Evolutionary conservation across 768 basidiomycete genomes (phyloP).

Genomic region (Termitomyces sp.): DNA sequence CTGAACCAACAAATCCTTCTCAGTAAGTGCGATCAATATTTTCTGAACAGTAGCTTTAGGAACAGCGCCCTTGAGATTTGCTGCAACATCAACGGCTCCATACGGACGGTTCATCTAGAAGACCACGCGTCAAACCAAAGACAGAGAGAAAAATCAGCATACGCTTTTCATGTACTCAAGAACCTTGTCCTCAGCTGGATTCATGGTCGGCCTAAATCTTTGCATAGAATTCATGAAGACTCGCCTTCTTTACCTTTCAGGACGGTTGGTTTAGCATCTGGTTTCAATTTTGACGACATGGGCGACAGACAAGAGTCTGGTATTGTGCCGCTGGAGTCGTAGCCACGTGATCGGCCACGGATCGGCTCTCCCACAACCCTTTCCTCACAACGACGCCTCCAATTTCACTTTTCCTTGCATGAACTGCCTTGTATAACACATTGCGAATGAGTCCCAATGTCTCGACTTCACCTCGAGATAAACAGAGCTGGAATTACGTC

Average conservation of each 20-base stretch:
- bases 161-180: constrained; percentile 78
- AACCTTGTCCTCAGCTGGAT: constrained; percentile 67
- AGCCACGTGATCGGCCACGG: background rate
- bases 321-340: no score
- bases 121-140: constrained; percentile 2
- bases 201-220: background rate
- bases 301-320: background rate
- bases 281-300: constrained; percentile 52
- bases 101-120: constrained; percentile 88
- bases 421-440: constrained; percentile 19
- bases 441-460: constrained; percentile 60
- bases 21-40: constrained; percentile 75
- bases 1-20: constrained; percentile 75
- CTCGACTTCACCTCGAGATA: constrained; percentile 39
- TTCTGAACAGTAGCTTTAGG: constrained; percentile 83
- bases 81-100: constrained; percentile 86
- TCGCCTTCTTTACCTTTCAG: constrained; percentile 75
- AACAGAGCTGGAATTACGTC: constrained; percentile 52
- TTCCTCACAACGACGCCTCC: background rate
- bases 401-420: constrained; percentile 20
- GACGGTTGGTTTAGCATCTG: constrained; percentile 44
- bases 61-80: constrained; percentile 86
- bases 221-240: background rate
- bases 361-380: constrained; percentile 1
- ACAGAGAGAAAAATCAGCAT: constrained; percentile 1